Conservation (phyloP, 148 eudicot species). For the Cornus florida region DNA sequence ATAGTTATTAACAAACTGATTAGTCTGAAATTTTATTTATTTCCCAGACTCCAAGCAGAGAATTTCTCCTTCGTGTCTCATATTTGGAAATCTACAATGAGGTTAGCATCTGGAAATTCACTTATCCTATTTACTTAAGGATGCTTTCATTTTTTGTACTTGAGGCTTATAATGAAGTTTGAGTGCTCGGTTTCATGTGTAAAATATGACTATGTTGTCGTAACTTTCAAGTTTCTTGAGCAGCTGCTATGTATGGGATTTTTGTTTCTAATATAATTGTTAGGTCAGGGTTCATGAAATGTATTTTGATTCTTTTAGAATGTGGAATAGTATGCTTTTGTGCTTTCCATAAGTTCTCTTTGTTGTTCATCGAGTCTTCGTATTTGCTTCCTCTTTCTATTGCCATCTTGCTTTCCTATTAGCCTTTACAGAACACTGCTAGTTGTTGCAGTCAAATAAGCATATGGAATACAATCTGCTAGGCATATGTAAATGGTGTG, state of each 20-base stretch:
- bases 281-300: neutral
- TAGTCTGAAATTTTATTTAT: constrained; percentile 22
- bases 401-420: neutral
- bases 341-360: neutral
- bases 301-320: neutral
- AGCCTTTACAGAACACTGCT: too few species aligned
- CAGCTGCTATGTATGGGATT: neutral
- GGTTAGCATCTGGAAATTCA: constrained; percentile 46
- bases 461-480: neutral
- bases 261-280: neutral
- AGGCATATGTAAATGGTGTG: neutral
- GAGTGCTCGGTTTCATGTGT: neutral
- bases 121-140: neutral
- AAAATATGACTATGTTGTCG: neutral
- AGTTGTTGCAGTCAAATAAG: neutral
- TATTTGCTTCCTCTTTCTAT: neutral
- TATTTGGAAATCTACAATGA: constrained; percentile 97
- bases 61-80: constrained; percentile 93
- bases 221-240: neutral
- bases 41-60: constrained; percentile 87
- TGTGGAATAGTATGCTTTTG: neutral
- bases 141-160: constrained; percentile 2
- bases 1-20: constrained; percentile 3
- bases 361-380: neutral
- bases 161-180: neutral